Evolutionary conservation across 345 rosid species (phyloP).

Genomic region (thale cress (Arabidopsis thaliana)): TAIR10.1 NC_003074.8:4436501-4437000

Average conservation of each 20-base stretch:
- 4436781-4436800: background rate
- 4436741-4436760: background rate
- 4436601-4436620: background rate
- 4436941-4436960: background rate
- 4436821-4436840: background rate
- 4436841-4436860: background rate
- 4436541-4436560: slow-evolving; percentile 10
- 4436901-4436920: background rate
- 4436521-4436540: background rate
- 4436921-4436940: background rate
- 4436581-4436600: slow-evolving; percentile 16
- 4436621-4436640: slow-evolving; percentile 16
- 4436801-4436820: background rate
- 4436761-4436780: background rate
- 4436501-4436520: slow-evolving; percentile 14
- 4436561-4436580: background rate
- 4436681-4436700: background rate
- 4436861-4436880: background rate
- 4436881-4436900: background rate
- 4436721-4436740: background rate
- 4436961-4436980: background rate
- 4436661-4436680: background rate
- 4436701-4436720: background rate
- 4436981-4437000: too few relatives aligned
- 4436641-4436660: background rate